phyloP scores from a whole-genome alignment of 176 grass and related monocot genomes.

The Zoysia japonica region DNA sequence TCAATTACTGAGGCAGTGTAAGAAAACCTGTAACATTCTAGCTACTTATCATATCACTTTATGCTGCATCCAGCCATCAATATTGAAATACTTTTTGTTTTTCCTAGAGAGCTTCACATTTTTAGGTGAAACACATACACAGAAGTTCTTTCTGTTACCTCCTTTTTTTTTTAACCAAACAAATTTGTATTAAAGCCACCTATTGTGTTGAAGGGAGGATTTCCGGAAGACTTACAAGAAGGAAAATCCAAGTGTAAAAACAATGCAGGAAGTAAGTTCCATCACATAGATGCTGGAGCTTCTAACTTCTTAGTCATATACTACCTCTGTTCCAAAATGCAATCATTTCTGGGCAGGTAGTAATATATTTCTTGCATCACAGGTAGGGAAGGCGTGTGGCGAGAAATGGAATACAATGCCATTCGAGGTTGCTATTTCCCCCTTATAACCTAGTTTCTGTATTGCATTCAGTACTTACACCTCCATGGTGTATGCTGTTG shows the following conservation, averaged over 20 bases:
- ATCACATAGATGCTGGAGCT: slow-evolving; percentile 23
- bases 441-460: slow-evolving; percentile 6
- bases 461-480: slow-evolving; percentile 9
- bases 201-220: slow-evolving; percentile 83
- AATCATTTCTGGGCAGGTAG: neutral
- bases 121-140: slow-evolving; percentile 15
- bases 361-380: slow-evolving; percentile 36
- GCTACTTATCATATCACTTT: neutral
- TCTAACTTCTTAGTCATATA: slow-evolving; percentile 21
- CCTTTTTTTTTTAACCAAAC: neutral
- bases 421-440: slow-evolving; percentile 75
- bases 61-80: slow-evolving; percentile 19
- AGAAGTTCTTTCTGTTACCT: slow-evolving; percentile 1
- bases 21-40: neutral
- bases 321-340: too few species aligned
- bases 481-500: neutral
- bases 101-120: neutral
- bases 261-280: slow-evolving; percentile 78
- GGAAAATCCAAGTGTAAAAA: slow-evolving; percentile 87
- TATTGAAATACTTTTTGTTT: slow-evolving; percentile 3
- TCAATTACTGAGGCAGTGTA: neutral
- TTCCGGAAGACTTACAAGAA: slow-evolving; percentile 68
- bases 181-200: slow-evolving; percentile 34
- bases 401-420: slow-evolving; percentile 88
- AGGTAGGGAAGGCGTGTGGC: slow-evolving; percentile 92